These are phyloP conservation scores for Leishmania gerbilli DNA, from an alignment of 208 protist genomes.

Conservation along the genomic window DNA sequence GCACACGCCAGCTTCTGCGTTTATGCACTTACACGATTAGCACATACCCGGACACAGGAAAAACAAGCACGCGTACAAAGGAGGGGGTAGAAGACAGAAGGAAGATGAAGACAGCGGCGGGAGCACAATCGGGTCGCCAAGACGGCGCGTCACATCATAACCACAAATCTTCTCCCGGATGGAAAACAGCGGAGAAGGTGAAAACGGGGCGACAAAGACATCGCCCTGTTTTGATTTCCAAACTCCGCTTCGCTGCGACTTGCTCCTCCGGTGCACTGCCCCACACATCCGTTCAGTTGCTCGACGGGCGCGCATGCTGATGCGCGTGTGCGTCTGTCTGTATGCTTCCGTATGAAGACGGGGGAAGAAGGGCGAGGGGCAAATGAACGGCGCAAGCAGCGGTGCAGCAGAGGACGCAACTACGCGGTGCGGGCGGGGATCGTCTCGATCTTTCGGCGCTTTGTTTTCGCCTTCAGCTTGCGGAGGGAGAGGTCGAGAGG, in stretches of 20 bases:
- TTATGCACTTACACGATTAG: slow-evolving; percentile 14
- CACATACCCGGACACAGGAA: not conserved
- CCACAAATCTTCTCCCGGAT: not conserved
- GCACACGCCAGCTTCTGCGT: not conserved
- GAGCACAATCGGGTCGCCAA: not conserved
- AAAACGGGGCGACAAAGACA: not conserved
- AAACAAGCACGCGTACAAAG: not conserved
- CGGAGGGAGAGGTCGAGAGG: slow-evolving; percentile 81
- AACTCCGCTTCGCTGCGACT: not conserved
- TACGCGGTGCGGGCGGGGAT: not conserved
- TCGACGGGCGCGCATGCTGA: not conserved
- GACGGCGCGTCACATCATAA: not conserved
- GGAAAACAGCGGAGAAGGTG: not conserved
- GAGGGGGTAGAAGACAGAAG: not conserved
- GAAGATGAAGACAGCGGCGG: not conserved
- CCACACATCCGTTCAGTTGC: not conserved
- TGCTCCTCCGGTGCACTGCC: not conserved
- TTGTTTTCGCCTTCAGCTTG: slow-evolving; percentile 73
- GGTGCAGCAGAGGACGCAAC: not conserved
- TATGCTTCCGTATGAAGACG: not conserved
- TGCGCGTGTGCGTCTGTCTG: not conserved
- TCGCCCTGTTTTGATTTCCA: too few relatives aligned
- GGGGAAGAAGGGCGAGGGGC: not conserved
- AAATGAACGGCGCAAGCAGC: not conserved
- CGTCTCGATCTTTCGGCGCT: slow-evolving; percentile 60